These are phyloP conservation scores for Aureobasidium sp. DNA, from an alignment of 2,329 filamentous ascomycete genomes.

Conservation along the genomic window DNA sequence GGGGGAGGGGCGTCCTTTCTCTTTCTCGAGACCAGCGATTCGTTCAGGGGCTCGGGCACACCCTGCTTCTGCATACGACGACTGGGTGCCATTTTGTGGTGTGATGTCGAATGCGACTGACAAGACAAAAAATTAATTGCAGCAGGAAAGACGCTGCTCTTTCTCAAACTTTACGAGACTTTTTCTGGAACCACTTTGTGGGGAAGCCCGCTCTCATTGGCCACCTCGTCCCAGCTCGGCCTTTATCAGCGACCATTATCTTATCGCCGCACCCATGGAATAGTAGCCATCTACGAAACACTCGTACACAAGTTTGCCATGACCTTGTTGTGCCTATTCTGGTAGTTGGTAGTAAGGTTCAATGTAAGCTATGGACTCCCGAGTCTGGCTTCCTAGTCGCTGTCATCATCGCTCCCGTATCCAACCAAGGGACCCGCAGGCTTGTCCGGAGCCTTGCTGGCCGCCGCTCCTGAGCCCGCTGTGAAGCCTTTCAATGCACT, in stretches of 20 bases:
- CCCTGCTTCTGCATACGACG: conserved; percentile 97
- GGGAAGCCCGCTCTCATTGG: neutral
- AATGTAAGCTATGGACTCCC: neutral
- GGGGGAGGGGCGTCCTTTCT: conserved; percentile 59
- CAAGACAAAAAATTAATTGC: neutral
- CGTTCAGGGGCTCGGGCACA: conserved; percentile 72
- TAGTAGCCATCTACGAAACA: neutral
- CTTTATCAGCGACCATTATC: neutral
- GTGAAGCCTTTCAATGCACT: conserved; percentile 62
- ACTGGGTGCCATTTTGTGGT: conserved; percentile 68
- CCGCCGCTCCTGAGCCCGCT: conserved; percentile 38
- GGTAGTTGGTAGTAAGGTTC: neutral
- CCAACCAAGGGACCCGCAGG: conserved; percentile 69
- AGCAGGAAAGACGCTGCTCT: neutral
- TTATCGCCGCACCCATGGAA: neutral
- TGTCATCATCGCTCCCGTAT: conserved; percentile 87
- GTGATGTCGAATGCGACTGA: neutral
- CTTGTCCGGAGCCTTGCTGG: conserved; percentile 45
- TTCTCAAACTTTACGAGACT: neutral
- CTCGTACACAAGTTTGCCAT: neutral
- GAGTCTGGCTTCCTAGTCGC: conserved; percentile 36
- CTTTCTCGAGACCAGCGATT: conserved; percentile 70
- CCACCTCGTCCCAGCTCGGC: neutral
- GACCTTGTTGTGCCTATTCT: neutral
- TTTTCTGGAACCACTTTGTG: conserved; percentile 1